Evolutionary conservation across 768 basidiomycete genomes (phyloP).

Genomic region (Hypholoma fasciculare): DNA sequence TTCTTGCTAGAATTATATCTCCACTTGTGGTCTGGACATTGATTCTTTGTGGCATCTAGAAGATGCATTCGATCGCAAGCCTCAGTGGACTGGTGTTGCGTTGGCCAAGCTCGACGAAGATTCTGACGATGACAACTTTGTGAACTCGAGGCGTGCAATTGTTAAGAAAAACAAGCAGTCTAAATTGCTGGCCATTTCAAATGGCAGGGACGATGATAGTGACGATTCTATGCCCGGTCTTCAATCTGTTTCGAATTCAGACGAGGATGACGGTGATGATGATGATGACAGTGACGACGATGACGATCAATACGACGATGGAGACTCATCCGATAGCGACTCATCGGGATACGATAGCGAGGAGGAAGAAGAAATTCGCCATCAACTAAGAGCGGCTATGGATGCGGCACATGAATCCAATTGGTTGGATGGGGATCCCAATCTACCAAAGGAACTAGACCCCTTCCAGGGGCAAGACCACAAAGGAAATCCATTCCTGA

Average conservation of each 20-base stretch:
- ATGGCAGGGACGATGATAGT: slow-evolving; percentile 36
- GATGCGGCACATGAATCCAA: slow-evolving; percentile 61
- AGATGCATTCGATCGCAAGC: slow-evolving; percentile 47
- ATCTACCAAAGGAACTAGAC: slow-evolving; percentile 38
- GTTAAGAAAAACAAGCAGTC: slow-evolving; percentile 29
- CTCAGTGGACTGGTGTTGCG: slow-evolving; percentile 59
- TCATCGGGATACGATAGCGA: slow-evolving; percentile 56
- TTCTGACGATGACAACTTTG: slow-evolving; percentile 27
- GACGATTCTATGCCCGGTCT: slow-evolving; percentile 66
- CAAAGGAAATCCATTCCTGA: slow-evolving; percentile 78
- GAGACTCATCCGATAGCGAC: slow-evolving; percentile 39
- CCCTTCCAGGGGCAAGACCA: slow-evolving; percentile 49
- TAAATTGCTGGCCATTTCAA: slow-evolving; percentile 51
- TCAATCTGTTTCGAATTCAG: slow-evolving; percentile 64
- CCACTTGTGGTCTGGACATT: slow-evolving; percentile 50
- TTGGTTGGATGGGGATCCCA: slow-evolving; percentile 48
- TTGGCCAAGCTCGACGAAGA: slow-evolving; percentile 26
- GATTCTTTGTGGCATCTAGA: slow-evolving; percentile 67
- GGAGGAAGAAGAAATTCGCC: slow-evolving; percentile 64
- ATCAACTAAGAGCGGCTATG: slow-evolving; percentile 71
- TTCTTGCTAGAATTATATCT: slow-evolving; percentile 55
- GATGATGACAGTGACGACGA: slow-evolving; percentile 39
- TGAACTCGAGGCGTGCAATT: slow-evolving; percentile 11
- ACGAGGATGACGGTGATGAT: slow-evolving; percentile 43
- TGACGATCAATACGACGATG: slow-evolving; percentile 33